Evolutionary conservation across 129 eudicot genomes (phyloP), one percentile per base, ranked within the genome.

Genomic region (Helichrysum umbraculigerum): DNA sequence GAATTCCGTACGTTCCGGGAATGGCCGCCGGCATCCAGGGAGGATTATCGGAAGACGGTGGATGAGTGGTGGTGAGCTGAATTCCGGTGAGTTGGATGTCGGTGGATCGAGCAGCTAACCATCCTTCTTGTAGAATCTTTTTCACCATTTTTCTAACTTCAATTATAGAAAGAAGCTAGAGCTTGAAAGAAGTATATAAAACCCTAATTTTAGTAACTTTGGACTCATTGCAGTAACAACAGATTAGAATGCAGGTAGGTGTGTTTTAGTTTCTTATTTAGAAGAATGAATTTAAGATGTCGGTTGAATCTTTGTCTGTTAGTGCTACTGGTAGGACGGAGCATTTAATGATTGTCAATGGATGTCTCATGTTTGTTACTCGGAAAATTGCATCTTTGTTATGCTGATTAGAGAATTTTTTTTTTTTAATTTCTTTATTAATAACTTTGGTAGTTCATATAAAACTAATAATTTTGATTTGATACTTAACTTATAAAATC

Each of bases 81-180:
- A 78, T 82, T 68, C 98, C 98, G 76, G 90, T 91, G 83, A 91
- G 86, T 15, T 89, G 68, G 32, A 94, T 88, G 66, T 94, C 97
- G 58, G 98, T 87, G 54, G 97, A 94, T 74, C 98, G 74, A 21
- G 97, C 98, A 33, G 96, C 98, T 19, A 94, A 56, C 98, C 98
- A 94, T 7, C 86, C 96, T 71, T 82, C 81, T 25, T 83, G 87
- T n/a, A 94, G 67, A 56, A 87, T 81, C 71, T 51, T 86, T 80
- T 92, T 92, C 81, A 93, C 17, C 76, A 47, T 47, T 5, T 47
- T 14, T 47, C 12, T 14, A 47, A 3, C 54, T 47, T 14, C 17
- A 47, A 4, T 47, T 47, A 47, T 3, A n/a, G 3, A 17, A 47
- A 47, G 54, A 47, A 47, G 54, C 17, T 47, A 14, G 54, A 47